These are phyloP conservation scores for Camelina neglecta DNA, from an alignment of 345 rosid species.

Conservation along the genomic window DNA sequence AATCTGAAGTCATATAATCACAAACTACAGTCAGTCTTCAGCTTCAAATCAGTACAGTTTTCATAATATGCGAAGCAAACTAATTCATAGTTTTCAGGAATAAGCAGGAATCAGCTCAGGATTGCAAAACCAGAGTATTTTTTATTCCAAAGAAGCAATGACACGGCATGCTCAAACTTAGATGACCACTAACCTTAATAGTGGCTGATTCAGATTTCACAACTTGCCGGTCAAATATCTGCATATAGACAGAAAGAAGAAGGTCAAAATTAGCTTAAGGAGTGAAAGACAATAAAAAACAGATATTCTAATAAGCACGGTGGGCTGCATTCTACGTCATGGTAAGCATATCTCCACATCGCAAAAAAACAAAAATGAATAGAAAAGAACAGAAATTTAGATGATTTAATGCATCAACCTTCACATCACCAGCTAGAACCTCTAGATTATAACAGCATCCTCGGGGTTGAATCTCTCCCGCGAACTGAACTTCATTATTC, in stretches of 20 bases:
- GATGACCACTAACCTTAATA: conserved; percentile 62
- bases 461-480: conserved; percentile 84
- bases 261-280: background rate
- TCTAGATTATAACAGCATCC: conserved; percentile 71
- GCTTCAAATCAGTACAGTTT: background rate
- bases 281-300: background rate
- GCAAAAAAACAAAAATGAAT: background rate
- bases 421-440: conserved; percentile 64
- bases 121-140: background rate
- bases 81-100: conserved; percentile 4
- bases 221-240: conserved; percentile 78
- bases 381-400: background rate
- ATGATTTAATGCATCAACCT: conserved; percentile 45
- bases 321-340: conserved; percentile 2
- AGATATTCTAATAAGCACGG: conserved; percentile 2
- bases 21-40: conserved; percentile 8
- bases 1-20: conserved; percentile 55
- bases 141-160: background rate
- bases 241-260: conserved; percentile 41
- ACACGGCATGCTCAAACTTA: background rate
- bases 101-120: background rate
- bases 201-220: conserved; percentile 96
- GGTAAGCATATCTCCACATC: background rate
- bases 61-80: conserved; percentile 3
- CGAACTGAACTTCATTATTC: conserved; percentile 97